A percentile compares a stretch with the other conserved stretches of the same genome.
These are phyloP conservation scores for Chlorella sp. DNA, from an alignment of 139 green algal species.

Conservation along the genomic window DNA sequence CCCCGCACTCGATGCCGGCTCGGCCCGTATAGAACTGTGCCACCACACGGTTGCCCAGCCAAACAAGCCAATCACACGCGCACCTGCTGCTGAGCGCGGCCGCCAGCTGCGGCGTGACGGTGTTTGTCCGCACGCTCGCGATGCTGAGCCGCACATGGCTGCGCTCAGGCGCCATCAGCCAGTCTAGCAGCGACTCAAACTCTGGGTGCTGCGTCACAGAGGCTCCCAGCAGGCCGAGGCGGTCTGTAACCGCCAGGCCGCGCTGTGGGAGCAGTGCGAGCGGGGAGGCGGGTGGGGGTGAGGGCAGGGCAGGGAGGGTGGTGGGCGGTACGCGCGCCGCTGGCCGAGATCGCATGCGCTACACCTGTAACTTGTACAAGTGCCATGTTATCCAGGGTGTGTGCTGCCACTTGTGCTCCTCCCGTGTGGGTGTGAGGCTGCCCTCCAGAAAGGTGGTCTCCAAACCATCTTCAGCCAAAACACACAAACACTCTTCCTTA, in stretches of 20 bases:
- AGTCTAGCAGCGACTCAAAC: constrained; percentile 53
- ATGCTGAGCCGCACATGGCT: constrained; percentile 54
- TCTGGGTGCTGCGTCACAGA: constrained; percentile 68
- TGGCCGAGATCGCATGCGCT: too few species aligned
- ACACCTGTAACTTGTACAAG: too few species aligned
- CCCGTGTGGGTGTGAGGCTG: too few species aligned
- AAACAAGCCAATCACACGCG: not conserved
- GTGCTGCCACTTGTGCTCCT: too few species aligned
- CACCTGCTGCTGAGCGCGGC: constrained; percentile 44
- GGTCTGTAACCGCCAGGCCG: constrained; percentile 55
- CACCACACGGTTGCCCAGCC: not conserved
- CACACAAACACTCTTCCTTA: too few species aligned
- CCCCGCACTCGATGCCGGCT: too few species aligned
- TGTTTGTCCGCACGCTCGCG: constrained; percentile 55
- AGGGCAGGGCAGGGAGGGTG: not conserved
- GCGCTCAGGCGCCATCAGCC: constrained; percentile 49
- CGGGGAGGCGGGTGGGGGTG: not conserved
- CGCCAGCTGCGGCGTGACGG: constrained; percentile 57
- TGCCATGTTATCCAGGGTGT: too few species aligned
- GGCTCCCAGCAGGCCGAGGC: constrained; percentile 57
- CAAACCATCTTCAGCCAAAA: too few species aligned
- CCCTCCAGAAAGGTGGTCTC: too few species aligned
- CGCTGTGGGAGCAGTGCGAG: not conserved
- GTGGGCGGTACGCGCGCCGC: too few species aligned
- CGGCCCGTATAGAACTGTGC: too few species aligned